Base-by-base conservation (phyloP, 164 flowering plant species). In the Saururus chinensis region DNA sequence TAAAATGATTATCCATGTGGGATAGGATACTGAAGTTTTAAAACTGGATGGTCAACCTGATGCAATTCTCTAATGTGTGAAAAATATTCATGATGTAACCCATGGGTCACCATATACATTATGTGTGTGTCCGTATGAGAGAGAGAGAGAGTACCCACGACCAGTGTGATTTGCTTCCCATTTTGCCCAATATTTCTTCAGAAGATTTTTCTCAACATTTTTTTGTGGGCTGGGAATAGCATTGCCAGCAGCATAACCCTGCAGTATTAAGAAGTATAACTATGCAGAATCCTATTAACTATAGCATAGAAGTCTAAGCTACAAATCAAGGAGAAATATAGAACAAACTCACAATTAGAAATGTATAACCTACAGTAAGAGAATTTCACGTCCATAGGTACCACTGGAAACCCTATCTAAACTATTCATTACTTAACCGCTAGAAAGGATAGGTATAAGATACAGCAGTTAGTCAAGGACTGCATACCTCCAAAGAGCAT, bases 181-280 rank as follows among this genome's bases (percentile, higher is more conserved):
- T 76, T 76, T 89, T 60, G 96, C 88, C 99, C 96, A 91, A 66
- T 91, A 91, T 70, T 86, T 91, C 71, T 83, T 84, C 80, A 89
- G 71, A 70, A 95, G 86, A 51, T 67, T 77, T 73, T 89, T 95
- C 74, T 91, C 98, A 41, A 95, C 93, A 76, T 95, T 91, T 77
- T 95, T 91, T 51, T 73, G 77, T 63, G 99, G 96, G 71, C 99
- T 84, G 30, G 99, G 99, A 58, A 95, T 73, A 66, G 84, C 84
- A 82, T 68, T 84, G 52, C 99, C 99, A 69, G 99, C 98, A 57
- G 90, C 96, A 82, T 95, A 95, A 62, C 99, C 99, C 99, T 90
- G 75, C 2, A 53, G 24, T 65, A 61, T 24, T 49, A 51, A 61
- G 60, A 35, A 57, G 48, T 16, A 22, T 35, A 68, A 41, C 19